These are phyloP conservation scores for Coelastrella sp. DNA, from an alignment of 139 green algal species.

Conservation along the genomic window DNA sequence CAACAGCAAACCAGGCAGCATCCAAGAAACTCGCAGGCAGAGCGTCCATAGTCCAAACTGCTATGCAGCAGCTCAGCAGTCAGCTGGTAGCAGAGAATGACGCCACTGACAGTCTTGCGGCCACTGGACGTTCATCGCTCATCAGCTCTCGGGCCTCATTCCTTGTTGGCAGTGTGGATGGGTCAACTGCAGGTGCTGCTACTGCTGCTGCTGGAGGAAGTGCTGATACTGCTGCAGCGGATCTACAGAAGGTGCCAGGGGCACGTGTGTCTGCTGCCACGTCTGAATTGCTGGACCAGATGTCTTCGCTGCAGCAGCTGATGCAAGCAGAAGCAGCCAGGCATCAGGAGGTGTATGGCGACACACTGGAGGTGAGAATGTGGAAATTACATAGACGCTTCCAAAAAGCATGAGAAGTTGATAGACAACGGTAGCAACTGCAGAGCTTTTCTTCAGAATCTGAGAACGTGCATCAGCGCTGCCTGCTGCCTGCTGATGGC, in stretches of 20 bases:
- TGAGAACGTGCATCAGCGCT: no score
- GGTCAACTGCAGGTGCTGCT: neutral
- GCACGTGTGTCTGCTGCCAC: neutral
- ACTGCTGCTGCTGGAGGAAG: constrained; percentile 15
- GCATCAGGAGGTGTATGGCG: constrained; percentile 23
- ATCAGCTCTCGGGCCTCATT: neutral
- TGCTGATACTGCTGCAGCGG: neutral
- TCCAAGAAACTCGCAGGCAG: neutral
- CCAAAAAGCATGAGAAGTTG: no score
- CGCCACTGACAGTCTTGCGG: neutral
- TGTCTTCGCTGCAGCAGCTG: constrained; percentile 46
- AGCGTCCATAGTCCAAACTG: constrained; percentile 3
- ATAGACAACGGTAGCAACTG: no score
- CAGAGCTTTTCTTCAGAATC: no score
- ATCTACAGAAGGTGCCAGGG: neutral
- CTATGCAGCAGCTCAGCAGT: constrained; percentile 16
- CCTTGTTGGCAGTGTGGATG: neutral
- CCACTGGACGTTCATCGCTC: neutral
- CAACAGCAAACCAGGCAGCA: constrained; percentile 17
- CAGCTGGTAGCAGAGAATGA: constrained; percentile 1
- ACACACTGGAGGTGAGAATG: constrained; percentile 27
- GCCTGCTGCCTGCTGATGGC: no score
- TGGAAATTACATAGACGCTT: no score
- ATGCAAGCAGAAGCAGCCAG: constrained; percentile 32
- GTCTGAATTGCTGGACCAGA: neutral